These are phyloP conservation scores for Casuarina equisetifolia DNA, from an alignment of 306 rosid genomes.

Conservation along the genomic window DNA sequence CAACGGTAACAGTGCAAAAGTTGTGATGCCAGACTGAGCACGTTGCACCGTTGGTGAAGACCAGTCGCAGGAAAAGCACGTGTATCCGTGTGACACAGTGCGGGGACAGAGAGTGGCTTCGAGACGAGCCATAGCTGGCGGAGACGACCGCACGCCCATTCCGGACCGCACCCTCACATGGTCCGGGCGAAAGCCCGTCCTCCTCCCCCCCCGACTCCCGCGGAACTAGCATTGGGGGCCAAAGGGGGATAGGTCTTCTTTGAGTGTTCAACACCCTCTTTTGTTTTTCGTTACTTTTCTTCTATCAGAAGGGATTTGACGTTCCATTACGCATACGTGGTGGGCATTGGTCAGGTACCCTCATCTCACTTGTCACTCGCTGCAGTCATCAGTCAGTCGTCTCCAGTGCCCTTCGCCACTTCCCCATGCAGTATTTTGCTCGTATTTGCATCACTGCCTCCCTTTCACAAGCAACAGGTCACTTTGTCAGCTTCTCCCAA, in stretches of 20 bases:
- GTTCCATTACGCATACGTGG: conserved; percentile 27
- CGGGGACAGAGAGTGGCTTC: neutral
- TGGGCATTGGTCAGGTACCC: conserved; percentile 12
- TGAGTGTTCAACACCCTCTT: no score
- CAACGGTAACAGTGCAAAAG: conserved; percentile 41
- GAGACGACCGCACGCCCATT: conserved; percentile 22
- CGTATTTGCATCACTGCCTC: neutral
- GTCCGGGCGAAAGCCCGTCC: no score
- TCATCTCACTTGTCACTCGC: conserved; percentile 28
- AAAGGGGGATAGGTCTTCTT: neutral
- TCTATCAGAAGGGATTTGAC: conserved; percentile 45
- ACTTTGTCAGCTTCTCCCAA: neutral
- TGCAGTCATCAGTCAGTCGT: conserved; percentile 36
- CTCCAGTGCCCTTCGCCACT: conserved; percentile 40
- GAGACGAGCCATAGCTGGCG: conserved; percentile 30
- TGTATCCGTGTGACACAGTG: conserved; percentile 13
- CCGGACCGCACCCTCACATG: no score
- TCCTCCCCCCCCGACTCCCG: conserved; percentile 66
- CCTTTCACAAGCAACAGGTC: neutral
- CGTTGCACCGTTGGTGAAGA: conserved; percentile 22
- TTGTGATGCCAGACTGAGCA: neutral
- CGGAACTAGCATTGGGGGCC: conserved; percentile 46
- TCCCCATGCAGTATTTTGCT: conserved; percentile 36
- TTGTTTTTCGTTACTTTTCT: neutral
- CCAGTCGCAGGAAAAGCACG: conserved; percentile 36